Evolutionary conservation across 2,329 filamentous ascomycete species (phyloP), one percentile per base, ranked within the genome.

Genomic region (Didymella exigua): DNA sequence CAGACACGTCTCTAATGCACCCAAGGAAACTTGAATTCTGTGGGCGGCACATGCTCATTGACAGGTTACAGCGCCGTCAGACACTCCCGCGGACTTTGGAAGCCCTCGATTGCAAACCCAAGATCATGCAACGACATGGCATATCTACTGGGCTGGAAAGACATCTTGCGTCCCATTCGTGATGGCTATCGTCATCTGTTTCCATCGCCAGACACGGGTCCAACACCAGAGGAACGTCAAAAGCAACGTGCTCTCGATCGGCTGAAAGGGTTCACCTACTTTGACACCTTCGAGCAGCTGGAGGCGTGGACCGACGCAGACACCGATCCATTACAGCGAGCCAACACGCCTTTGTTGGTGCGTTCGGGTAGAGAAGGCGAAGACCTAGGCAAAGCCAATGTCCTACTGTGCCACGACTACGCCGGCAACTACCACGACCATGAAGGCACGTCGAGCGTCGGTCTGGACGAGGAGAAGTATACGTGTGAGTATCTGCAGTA

Each of bases 391-490:
- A 71, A 65, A 26, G 57, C 72, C 16, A 64, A 59, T 24, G 46
- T 75, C 11, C 63, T 74, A 3, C 56, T 78, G n/a, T 74, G 75
- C 30, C 74, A 76, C 45, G 76, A 76, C 54, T 75, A 72, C 43
- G 62, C 72, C 24, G 78, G 78, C 5, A 77, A 76, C 41, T 80
- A 80, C 58, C 77, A 79, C 42, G 70, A 74, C 11, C 78, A 78
- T 26, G 78, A 80, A 58, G 66, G 67, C 27, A 62, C 64, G 10
- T 74, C 76, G 31, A 69, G 65, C 11, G 44, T 55, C 34, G 66
- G 66, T 5, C 54, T 76, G 1, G 56, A 67, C 2, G 53, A 67
- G 5, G 68, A 74, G 30, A 62, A 58, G 14, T 80, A 81, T 58
- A 67, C 70, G 2, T 77, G 77, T 64, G 71, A 79, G 57, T 76